phyloP scores from a whole-genome alignment of 352 stramenopile genomes.

The Ochromonadaceae sp. region DNA sequence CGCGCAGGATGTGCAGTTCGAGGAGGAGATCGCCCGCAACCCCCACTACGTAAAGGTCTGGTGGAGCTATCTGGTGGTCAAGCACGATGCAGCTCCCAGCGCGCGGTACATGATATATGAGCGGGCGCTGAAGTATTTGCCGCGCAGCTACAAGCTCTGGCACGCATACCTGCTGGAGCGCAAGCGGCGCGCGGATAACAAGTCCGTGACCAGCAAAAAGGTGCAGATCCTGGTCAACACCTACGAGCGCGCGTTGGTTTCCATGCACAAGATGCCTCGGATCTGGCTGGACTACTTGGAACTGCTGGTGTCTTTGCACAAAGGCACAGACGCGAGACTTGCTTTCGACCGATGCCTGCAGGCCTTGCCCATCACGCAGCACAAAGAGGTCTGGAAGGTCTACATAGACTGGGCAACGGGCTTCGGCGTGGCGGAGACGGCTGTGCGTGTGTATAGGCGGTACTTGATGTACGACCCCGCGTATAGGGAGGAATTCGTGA shows the following conservation, averaged over 20 bases:
- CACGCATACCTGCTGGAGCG: slow-evolving; percentile 39
- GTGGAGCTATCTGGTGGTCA: slow-evolving; percentile 44
- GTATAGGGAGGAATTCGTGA: slow-evolving; percentile 36
- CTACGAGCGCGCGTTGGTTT: slow-evolving; percentile 36
- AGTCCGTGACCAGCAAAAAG: slow-evolving; percentile 16
- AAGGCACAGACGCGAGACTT: slow-evolving; percentile 53
- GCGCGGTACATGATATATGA: slow-evolving; percentile 55
- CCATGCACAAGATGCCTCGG: slow-evolving; percentile 84
- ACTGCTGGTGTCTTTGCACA: slow-evolving; percentile 41
- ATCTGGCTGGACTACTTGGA: slow-evolving; percentile 82
- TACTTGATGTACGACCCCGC: slow-evolving; percentile 48
- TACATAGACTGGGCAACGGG: slow-evolving; percentile 73
- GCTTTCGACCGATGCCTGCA: slow-evolving; percentile 86
- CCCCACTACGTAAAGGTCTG: slow-evolving; percentile 63
- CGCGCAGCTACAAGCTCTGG: slow-evolving; percentile 83
- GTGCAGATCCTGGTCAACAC: slow-evolving; percentile 30
- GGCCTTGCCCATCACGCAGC: slow-evolving; percentile 90
- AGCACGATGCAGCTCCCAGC: slow-evolving; percentile 14
- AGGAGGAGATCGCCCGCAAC: slow-evolving; percentile 60
- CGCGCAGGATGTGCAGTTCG: slow-evolving; percentile 38
- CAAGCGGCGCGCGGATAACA: slow-evolving; percentile 13
- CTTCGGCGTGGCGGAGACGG: slow-evolving; percentile 50
- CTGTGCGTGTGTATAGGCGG: slow-evolving; percentile 58
- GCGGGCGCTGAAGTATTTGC: slow-evolving; percentile 50
- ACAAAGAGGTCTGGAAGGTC: slow-evolving; percentile 77